Conservation (phyloP, 2,329 filamentous ascomycete genomes). For the Curvularia lunata region DNA sequence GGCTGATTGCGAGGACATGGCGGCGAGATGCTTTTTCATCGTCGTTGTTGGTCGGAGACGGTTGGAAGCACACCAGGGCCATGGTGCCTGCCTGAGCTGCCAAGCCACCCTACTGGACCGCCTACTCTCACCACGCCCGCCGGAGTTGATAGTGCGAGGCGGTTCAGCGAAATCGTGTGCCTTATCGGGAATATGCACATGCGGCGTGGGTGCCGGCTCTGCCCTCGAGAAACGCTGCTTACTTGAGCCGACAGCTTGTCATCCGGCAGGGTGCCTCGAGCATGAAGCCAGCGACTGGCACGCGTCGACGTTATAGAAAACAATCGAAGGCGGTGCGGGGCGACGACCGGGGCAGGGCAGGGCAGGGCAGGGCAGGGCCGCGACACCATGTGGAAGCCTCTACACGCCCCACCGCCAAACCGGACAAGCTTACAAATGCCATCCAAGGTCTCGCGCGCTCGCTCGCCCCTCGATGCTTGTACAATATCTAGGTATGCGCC, state of each 20-base stretch:
- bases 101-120: slow-evolving; percentile 1
- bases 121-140: background rate
- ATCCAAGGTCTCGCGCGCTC: background rate
- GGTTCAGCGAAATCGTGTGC: background rate
- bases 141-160: background rate
- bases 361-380: background rate
- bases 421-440: slow-evolving; percentile 14
- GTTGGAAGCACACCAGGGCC: background rate
- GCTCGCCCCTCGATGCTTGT: background rate
- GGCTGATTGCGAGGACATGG: background rate
- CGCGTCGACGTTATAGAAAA: slow-evolving; percentile 4
- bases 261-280: too few relatives aligned
- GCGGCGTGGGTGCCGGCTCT: background rate
- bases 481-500: too few relatives aligned
- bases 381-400: slow-evolving; percentile 8
- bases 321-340: slow-evolving; percentile 12
- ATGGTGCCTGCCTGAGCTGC: background rate
- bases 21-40: too few relatives aligned
- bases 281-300: background rate
- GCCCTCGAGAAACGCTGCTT: background rate
- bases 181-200: too few relatives aligned
- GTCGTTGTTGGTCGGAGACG: background rate
- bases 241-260: background rate
- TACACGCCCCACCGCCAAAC: slow-evolving; percentile 8
- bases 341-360: background rate